Evolutionary conservation across 2,329 filamentous ascomycete genomes (phyloP).

Genomic region (Alternaria triticimaculans): DNA sequence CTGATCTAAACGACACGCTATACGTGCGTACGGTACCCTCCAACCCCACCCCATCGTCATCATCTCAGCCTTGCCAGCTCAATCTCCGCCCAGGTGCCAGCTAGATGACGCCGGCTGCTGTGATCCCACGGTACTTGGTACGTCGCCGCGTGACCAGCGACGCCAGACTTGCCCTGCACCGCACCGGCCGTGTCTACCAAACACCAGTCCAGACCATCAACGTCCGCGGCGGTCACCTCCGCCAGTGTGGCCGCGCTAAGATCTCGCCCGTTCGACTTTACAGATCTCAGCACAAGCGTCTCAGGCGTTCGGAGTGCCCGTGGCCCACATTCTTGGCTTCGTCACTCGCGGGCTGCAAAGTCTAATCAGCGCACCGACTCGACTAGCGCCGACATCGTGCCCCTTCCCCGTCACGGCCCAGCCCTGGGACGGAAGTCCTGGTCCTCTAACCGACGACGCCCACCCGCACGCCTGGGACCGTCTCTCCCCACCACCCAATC

Average conservation of each 20-base stretch:
- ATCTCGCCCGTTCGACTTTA: slow-evolving; percentile 25
- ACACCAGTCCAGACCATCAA: background rate
- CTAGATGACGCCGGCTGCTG: background rate
- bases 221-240: slow-evolving; percentile 1
- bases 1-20: slow-evolving; percentile 15
- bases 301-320: slow-evolving; percentile 33
- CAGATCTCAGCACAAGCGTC: slow-evolving; percentile 23
- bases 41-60: slow-evolving; percentile 8
- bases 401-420: slow-evolving; percentile 32
- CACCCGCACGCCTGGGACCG: slow-evolving; percentile 41
- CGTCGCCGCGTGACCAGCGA: background rate
- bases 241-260: slow-evolving; percentile 22
- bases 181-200: background rate
- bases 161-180: background rate
- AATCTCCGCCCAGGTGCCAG: background rate
- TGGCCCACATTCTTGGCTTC: slow-evolving; percentile 28
- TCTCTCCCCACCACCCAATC: slow-evolving; percentile 28
- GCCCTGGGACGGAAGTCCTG: slow-evolving; percentile 30
- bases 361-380: slow-evolving; percentile 35
- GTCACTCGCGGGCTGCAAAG: slow-evolving; percentile 38
- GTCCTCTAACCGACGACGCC: slow-evolving; percentile 42
- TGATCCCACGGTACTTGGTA: background rate
- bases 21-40: background rate
- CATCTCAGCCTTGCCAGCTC: slow-evolving; percentile 1
- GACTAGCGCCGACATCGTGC: slow-evolving; percentile 15